Percentiles rank a stretch among this genome's conserved stretches.
phyloP scores from a whole-genome alignment of 495 filamentous ascomycete species.

The Aspergillus steynii region DNA sequence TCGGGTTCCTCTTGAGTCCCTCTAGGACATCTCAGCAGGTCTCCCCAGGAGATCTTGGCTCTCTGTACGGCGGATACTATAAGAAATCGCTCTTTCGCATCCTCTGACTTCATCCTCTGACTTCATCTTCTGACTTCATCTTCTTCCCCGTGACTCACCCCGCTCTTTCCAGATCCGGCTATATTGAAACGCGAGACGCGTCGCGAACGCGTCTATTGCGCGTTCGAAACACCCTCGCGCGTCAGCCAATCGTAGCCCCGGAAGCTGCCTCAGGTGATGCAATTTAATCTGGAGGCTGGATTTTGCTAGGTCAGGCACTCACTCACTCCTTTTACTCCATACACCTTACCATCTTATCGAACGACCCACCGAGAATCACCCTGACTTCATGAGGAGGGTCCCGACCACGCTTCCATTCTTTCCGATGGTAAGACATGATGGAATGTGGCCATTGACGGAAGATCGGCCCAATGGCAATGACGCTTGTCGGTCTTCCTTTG shows the following conservation, averaged over 20 bases:
- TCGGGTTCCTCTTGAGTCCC: slow-evolving; percentile 7
- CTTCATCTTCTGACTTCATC: not conserved
- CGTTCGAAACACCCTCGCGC: slow-evolving; percentile 16
- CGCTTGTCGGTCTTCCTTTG: not conserved
- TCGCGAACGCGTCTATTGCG: slow-evolving; percentile 19
- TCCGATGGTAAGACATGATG: not conserved
- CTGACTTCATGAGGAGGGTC: not conserved
- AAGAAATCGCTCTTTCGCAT: not conserved
- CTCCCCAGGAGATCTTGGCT: not conserved
- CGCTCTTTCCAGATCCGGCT: slow-evolving; percentile 14
- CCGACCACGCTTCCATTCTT: not conserved
- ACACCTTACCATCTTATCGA: too few species aligned
- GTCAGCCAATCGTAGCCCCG: slow-evolving; percentile 23
- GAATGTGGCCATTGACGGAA: not conserved
- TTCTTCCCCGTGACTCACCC: not conserved
- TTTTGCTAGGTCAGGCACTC: not conserved
- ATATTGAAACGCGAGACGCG: slow-evolving; percentile 9
- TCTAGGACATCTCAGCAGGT: slow-evolving; percentile 1
- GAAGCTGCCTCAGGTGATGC: not conserved
- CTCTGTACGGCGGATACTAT: slow-evolving; percentile 3
- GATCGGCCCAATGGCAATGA: too few species aligned
- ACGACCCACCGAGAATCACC: too few species aligned
- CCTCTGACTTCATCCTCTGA: not conserved
- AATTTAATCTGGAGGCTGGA: not conserved
- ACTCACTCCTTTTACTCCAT: too few species aligned